Conservation (phyloP, 1,139 yeast genomes). For the Yamadazyma jaroonii region DNA sequence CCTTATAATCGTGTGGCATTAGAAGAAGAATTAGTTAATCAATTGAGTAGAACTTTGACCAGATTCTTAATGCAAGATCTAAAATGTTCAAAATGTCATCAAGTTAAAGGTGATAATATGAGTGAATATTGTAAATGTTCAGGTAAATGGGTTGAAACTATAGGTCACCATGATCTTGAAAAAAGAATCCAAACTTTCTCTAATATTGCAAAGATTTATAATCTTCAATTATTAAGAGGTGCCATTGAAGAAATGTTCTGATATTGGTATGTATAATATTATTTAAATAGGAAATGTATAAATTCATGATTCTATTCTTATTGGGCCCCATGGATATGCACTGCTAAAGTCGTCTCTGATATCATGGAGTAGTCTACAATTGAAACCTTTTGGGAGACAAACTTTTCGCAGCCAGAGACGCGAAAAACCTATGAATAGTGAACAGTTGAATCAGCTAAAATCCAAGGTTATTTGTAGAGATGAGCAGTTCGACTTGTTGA, state of each 20-base stretch:
- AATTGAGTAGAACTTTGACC: slow-evolving; percentile 54
- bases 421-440: background rate
- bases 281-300: too few relatives aligned
- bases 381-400: too few relatives aligned
- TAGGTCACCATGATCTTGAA: slow-evolving; percentile 44
- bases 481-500: slow-evolving; percentile 27
- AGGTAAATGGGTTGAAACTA: slow-evolving; percentile 73
- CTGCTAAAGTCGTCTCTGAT: too few relatives aligned
- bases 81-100: slow-evolving; percentile 73
- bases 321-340: too few relatives aligned
- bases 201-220: slow-evolving; percentile 60
- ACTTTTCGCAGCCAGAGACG: too few relatives aligned
- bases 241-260: slow-evolving; percentile 4
- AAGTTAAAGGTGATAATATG: slow-evolving; percentile 66
- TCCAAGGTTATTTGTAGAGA: slow-evolving; percentile 18
- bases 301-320: too few relatives aligned
- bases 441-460: slow-evolving; percentile 9
- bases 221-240: slow-evolving; percentile 43
- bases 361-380: too few relatives aligned
- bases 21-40: slow-evolving; percentile 76
- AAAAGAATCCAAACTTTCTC: slow-evolving; percentile 47
- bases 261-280: too few relatives aligned
- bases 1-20: slow-evolving; percentile 64
- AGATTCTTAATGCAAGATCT: slow-evolving; percentile 76
- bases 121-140: slow-evolving; percentile 82